phyloP scores from a whole-genome alignment of 2,329 filamentous ascomycete species.

The Keithomyces neogunnii region DNA sequence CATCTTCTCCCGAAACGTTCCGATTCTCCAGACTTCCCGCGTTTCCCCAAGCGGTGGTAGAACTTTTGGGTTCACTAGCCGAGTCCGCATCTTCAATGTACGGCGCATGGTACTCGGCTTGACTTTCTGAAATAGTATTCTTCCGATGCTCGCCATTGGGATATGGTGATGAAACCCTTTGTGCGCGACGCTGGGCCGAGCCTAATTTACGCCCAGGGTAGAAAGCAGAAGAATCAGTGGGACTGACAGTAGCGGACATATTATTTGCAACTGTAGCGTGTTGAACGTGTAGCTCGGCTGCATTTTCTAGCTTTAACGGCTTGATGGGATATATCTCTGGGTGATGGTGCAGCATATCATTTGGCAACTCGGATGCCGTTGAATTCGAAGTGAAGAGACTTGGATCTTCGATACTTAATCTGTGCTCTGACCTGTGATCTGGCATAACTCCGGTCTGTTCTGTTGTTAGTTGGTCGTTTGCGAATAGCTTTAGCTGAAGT shows the following conservation, averaged over 20 bases:
- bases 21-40: neutral
- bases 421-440: neutral
- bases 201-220: constrained; percentile 15
- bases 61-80: neutral
- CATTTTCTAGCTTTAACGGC: neutral
- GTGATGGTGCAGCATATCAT: neutral
- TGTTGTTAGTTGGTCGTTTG: neutral
- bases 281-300: neutral
- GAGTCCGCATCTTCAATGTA: constrained; percentile 11
- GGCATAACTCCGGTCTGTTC: neutral
- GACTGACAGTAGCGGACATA: constrained; percentile 1
- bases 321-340: neutral
- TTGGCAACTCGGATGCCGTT: neutral
- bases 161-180: constrained; percentile 13
- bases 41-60: neutral
- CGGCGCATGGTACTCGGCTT: constrained; percentile 8
- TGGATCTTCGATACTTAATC: neutral
- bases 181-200: constrained; percentile 19
- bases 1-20: neutral
- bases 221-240: constrained; percentile 9
- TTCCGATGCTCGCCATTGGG: neutral
- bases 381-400: neutral
- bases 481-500: neutral
- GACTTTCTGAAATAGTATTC: neutral
- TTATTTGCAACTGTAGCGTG: neutral